These are phyloP conservation scores for Fusarium falciforme DNA, from an alignment of 2,329 filamentous ascomycete species.

Conservation along the genomic window DNA sequence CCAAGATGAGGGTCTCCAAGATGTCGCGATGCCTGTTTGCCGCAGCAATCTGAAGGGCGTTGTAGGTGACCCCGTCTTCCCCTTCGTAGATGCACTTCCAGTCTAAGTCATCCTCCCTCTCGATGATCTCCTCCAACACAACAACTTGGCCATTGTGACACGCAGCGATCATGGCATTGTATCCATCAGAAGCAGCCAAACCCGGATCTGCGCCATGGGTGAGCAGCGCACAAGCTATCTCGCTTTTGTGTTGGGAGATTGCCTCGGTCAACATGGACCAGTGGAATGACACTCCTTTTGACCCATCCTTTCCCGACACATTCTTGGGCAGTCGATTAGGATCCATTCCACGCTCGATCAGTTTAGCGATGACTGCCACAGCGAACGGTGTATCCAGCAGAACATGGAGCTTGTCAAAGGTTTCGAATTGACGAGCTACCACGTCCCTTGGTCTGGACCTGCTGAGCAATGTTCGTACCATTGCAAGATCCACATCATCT, in stretches of 20 bases:
- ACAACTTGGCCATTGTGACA: slow-evolving; percentile 23
- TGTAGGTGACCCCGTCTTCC: slow-evolving; percentile 23
- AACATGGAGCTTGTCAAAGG: slow-evolving; percentile 21
- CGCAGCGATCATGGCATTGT: slow-evolving; percentile 26
- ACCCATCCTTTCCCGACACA: background rate
- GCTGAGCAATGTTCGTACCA: slow-evolving; percentile 21
- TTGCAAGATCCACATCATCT: slow-evolving; percentile 5
- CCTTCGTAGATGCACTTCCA: slow-evolving; percentile 21
- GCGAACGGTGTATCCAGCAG: background rate
- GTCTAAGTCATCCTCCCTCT: slow-evolving; percentile 20
- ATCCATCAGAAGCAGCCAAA: slow-evolving; percentile 16
- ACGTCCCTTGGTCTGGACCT: slow-evolving; percentile 19
- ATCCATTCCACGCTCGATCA: slow-evolving; percentile 31
- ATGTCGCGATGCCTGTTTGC: slow-evolving; percentile 16
- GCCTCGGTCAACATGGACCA: slow-evolving; percentile 28
- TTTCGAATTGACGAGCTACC: slow-evolving; percentile 20
- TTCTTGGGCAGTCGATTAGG: slow-evolving; percentile 14
- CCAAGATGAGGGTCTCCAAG: slow-evolving; percentile 26
- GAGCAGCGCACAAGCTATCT: slow-evolving; percentile 26
- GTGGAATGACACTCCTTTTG: background rate
- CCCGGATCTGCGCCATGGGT: slow-evolving; percentile 31
- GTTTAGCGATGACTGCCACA: slow-evolving; percentile 1
- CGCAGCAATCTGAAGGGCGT: slow-evolving; percentile 40
- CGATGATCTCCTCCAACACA: slow-evolving; percentile 28
- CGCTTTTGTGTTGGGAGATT: slow-evolving; percentile 5